Evolutionary conservation across 495 filamentous ascomycete genomes (phyloP).

Genomic region (Xylaria curta): DNA sequence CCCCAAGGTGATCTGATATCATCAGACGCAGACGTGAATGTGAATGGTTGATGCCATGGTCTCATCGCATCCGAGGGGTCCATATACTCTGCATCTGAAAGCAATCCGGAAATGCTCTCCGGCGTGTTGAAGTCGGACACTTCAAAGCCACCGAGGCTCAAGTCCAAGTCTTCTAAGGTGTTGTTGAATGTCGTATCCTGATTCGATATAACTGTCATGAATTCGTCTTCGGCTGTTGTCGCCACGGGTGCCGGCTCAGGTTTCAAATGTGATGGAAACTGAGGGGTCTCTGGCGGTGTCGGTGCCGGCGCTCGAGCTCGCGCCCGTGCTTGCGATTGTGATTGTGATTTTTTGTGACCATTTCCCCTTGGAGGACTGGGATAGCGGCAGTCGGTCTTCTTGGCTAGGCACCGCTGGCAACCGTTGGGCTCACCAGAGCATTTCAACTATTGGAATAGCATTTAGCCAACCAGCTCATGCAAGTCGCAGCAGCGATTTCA

Average conservation of each 20-base stretch:
- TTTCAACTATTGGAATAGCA: constrained; percentile 17
- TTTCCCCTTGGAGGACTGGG: constrained; percentile 23
- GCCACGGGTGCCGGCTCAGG: constrained; percentile 10
- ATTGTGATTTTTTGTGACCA: constrained; percentile 19
- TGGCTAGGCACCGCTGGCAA: constrained; percentile 25
- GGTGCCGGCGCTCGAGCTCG: constrained; percentile 15
- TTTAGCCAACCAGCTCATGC: constrained; percentile 11
- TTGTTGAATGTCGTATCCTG: constrained; percentile 16
- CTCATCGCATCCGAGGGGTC: constrained; percentile 25
- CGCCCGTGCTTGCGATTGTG: constrained; percentile 1
- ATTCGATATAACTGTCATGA: constrained; percentile 8
- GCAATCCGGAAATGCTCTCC: constrained; percentile 11
- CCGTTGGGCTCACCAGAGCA: constrained; percentile 25
- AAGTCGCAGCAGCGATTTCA: not conserved
- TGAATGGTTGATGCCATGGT: constrained; percentile 23
- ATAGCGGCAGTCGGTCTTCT: constrained; percentile 25
- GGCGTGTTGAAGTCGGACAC: constrained; percentile 16
- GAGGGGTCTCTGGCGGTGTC: constrained; percentile 25
- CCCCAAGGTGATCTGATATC: constrained; percentile 20
- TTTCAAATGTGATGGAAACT: constrained; percentile 7
- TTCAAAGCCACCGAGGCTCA: constrained; percentile 19
- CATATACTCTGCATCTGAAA: constrained; percentile 25
- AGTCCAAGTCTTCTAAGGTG: constrained; percentile 22
- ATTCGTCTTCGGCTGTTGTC: constrained; percentile 7
- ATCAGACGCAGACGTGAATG: constrained; percentile 16